Conservation (phyloP, 2,329 filamentous ascomycete genomes). For the Fusarium sp. region DNA sequence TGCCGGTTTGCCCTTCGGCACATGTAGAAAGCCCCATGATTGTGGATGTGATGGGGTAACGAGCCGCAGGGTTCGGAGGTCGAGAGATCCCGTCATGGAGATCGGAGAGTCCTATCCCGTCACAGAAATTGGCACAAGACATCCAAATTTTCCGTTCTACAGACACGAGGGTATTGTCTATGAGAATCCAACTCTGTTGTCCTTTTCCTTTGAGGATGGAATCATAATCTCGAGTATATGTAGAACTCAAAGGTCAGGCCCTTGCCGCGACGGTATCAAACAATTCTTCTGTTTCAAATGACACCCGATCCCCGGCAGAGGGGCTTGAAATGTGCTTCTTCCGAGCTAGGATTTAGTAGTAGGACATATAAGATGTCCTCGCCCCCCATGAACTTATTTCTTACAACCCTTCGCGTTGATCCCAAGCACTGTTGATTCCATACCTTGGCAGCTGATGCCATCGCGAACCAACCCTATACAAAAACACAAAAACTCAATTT, state of each 20-base stretch:
- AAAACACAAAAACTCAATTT: background rate
- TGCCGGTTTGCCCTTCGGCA: background rate
- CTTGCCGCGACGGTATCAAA: too few relatives aligned
- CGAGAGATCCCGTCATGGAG: background rate
- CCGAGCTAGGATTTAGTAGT: background rate
- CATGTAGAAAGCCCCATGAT: background rate
- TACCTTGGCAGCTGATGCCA: background rate
- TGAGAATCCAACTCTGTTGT: too few relatives aligned
- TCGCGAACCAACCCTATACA: background rate
- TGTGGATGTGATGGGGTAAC: background rate
- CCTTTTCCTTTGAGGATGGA: too few relatives aligned
- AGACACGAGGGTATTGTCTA: too few relatives aligned
- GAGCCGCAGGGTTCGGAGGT: background rate
- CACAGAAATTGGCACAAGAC: background rate
- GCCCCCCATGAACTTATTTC: fast-evolving
- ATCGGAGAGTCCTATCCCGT: background rate
- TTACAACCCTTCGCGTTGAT: background rate
- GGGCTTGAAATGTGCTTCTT: background rate
- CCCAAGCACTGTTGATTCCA: fast-evolving
- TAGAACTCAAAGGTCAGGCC: too few relatives aligned
- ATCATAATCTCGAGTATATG: too few relatives aligned
- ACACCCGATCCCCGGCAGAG: background rate
- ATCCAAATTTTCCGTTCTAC: background rate
- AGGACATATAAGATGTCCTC: background rate
- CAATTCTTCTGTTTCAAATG: too few relatives aligned